These are phyloP conservation scores for Neonothopanus nambi DNA, from an alignment of 1,284 basidiomycete species.

Conservation along the genomic window DNA sequence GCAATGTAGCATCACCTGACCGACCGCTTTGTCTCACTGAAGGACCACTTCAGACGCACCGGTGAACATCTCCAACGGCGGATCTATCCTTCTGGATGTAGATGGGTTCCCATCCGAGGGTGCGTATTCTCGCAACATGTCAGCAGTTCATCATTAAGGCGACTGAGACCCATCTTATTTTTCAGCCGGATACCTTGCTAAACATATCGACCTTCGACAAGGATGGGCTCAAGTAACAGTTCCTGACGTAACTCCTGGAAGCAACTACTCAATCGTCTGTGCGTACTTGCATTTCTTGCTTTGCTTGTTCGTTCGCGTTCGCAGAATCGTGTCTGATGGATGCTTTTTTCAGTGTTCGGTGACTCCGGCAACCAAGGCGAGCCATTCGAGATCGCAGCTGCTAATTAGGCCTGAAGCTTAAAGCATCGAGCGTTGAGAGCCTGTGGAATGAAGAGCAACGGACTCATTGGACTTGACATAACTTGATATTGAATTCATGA, in stretches of 20 bases:
- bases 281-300: background rate
- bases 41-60: conserved; percentile 14
- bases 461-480: too few species aligned
- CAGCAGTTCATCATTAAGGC: background rate
- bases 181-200: background rate
- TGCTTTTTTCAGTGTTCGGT: conserved; percentile 15
- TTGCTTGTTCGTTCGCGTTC: too few species aligned
- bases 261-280: conserved; percentile 9
- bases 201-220: conserved; percentile 11
- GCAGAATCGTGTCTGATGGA: background rate
- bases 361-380: conserved; percentile 29
- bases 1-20: background rate
- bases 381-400: conserved; percentile 16
- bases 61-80: conserved; percentile 12
- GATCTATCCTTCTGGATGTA: conserved; percentile 2
- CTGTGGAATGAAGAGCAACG: too few species aligned
- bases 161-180: background rate
- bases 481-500: too few species aligned
- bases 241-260: conserved; percentile 9
- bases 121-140: background rate
- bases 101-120: background rate
- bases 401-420: too few species aligned
- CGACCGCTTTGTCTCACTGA: background rate
- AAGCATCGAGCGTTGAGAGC: too few species aligned
- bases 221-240: conserved; percentile 14